phyloP scores from a whole-genome alignment of 495 filamentous ascomycete species.

The Friedmanniomyces simplex region DNA sequence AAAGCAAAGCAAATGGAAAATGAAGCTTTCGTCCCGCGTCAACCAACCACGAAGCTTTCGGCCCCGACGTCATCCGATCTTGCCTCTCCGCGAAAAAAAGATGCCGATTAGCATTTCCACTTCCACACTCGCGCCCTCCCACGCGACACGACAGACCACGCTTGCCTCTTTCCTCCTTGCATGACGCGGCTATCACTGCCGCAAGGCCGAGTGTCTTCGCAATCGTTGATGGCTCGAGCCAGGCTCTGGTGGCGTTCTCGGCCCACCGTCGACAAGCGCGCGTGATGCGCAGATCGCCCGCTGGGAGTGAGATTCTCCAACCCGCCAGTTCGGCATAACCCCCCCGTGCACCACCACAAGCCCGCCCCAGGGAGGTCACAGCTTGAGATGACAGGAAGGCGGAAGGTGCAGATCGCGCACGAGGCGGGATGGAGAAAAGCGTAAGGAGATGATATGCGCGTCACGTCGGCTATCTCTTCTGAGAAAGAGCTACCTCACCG shows the following conservation, averaged over 20 bases:
- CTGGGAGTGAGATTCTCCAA: neutral
- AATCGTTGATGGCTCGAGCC: neutral
- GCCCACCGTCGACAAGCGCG: neutral
- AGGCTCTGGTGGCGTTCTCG: neutral
- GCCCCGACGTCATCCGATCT: too few relatives aligned
- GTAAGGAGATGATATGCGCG: neutral
- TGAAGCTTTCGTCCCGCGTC: too few relatives aligned
- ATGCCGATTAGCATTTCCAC: too few relatives aligned
- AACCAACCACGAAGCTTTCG: too few relatives aligned
- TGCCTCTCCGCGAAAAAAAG: too few relatives aligned
- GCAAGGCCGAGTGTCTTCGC: neutral
- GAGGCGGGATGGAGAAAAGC: neutral
- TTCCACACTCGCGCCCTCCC: too few relatives aligned
- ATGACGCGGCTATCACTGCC: neutral
- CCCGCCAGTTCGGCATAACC: neutral
- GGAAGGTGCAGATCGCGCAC: too few relatives aligned
- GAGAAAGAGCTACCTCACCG: neutral
- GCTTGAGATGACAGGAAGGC: too few relatives aligned
- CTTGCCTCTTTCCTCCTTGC: neutral
- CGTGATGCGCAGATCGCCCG: conserved; percentile 1
- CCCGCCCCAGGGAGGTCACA: too few relatives aligned
- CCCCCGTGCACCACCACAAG: too few relatives aligned
- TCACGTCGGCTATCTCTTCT: neutral
- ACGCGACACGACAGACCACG: too few relatives aligned
- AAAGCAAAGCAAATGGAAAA: too few relatives aligned